phyloP scores from a whole-genome alignment of 2,329 filamentous ascomycete species.

The Fragosphaeria purpurea region DNA sequence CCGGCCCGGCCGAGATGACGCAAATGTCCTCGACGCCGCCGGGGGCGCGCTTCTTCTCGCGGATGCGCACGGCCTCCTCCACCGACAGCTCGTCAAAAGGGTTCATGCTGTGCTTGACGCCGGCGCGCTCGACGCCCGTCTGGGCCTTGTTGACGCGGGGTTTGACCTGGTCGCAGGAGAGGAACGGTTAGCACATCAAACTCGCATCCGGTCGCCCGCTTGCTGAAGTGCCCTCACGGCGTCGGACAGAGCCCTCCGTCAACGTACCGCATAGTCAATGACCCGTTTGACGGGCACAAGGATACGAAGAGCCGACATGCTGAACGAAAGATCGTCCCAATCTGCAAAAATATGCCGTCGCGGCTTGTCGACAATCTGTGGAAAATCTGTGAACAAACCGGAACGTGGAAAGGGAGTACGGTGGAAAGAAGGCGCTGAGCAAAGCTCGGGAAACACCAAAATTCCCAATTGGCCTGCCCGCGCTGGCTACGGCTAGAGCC shows the following conservation, averaged over 20 bases:
- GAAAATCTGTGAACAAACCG: too few relatives aligned
- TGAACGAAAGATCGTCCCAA: too few relatives aligned
- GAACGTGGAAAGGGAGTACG: too few relatives aligned
- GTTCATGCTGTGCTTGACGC: slow-evolving; percentile 97
- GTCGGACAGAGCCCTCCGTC: not conserved
- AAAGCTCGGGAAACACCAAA: too few relatives aligned
- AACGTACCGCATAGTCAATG: slow-evolving; percentile 71
- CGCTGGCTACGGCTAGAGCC: slow-evolving; percentile 14
- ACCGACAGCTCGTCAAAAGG: slow-evolving; percentile 98
- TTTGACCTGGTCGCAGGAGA: too few relatives aligned
- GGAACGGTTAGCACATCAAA: too few relatives aligned
- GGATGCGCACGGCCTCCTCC: slow-evolving; percentile 90
- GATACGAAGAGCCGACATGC: slow-evolving; percentile 60
- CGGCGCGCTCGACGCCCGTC: slow-evolving; percentile 83
- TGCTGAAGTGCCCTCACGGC: too few relatives aligned
- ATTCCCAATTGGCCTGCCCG: too few relatives aligned
- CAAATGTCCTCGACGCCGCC: slow-evolving; percentile 83
- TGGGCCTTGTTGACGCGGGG: slow-evolving; percentile 59
- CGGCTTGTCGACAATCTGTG: too few relatives aligned
- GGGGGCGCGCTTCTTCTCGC: slow-evolving; percentile 68
- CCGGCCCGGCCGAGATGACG: slow-evolving; percentile 75
- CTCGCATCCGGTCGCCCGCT: too few relatives aligned
- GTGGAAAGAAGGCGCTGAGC: too few relatives aligned
- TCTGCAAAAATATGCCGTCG: too few relatives aligned
- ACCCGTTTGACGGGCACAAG: slow-evolving; percentile 75